Evolutionary conservation across 805 yeast species (phyloP).

Genomic region (Wickerhamiella australiensis): DNA sequence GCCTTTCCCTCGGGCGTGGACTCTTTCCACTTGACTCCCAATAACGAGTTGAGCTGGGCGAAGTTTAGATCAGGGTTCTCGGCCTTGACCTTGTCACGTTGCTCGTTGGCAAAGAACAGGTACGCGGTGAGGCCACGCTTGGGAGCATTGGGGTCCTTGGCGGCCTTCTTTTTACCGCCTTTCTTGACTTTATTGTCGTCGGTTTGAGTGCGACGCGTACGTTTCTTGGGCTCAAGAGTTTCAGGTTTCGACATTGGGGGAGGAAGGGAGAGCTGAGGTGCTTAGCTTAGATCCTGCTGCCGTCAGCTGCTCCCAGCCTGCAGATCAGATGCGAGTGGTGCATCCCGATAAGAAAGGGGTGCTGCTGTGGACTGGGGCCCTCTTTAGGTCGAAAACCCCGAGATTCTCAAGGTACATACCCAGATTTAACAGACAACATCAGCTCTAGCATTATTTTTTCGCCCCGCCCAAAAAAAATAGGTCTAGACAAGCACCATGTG

Average conservation of each 20-base stretch:
- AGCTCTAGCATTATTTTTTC: too few relatives aligned
- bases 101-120: conserved; percentile 97
- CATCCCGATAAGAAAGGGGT: not conserved
- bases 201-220: conserved; percentile 14
- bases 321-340: conserved; percentile 1
- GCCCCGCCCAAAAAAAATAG: not conserved
- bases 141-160: conserved; percentile 71
- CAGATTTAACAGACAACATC: too few relatives aligned
- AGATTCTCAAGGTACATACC: too few relatives aligned
- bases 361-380: not conserved
- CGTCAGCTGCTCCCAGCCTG: conserved; percentile 7
- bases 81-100: conserved; percentile 89
- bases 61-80: conserved; percentile 95
- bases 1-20: conserved; percentile 66
- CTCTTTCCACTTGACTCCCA: conserved; percentile 97
- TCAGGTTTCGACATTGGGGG: conserved; percentile 21
- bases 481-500: not conserved
- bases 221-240: conserved; percentile 14
- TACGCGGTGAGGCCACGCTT: conserved; percentile 96
- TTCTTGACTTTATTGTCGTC: conserved; percentile 15
- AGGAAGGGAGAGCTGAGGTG: not conserved
- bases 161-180: conserved; percentile 20
- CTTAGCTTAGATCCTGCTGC: conserved; percentile 4
- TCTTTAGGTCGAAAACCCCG: too few relatives aligned
- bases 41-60: conserved; percentile 83